Evolutionary conservation across 148 eudicot genomes (phyloP).

Genomic region (Diospyros lotus): DNA sequence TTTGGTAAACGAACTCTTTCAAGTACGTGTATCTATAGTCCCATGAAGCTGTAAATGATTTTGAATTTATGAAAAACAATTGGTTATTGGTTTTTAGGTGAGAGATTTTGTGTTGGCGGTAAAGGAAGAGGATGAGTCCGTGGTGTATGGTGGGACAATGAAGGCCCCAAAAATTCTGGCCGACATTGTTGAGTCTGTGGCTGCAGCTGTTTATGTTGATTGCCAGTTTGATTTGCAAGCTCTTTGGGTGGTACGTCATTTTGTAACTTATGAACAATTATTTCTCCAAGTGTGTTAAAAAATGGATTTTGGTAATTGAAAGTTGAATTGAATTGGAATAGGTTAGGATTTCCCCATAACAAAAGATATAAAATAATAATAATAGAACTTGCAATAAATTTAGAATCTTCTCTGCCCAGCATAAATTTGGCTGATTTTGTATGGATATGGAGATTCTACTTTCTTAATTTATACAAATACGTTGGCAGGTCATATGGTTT

Average conservation of each 20-base stretch:
- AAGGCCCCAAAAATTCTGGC: conserved; percentile 87
- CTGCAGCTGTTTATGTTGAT: conserved; percentile 77
- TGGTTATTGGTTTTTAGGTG: conserved; percentile 36
- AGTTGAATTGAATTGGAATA: no score
- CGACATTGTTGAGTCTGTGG: conserved; percentile 80
- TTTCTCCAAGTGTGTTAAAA: no score
- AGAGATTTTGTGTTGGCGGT: conserved; percentile 59
- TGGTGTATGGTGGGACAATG: conserved; percentile 69
- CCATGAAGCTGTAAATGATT: not conserved
- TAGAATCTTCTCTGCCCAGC: not conserved
- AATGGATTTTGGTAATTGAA: no score
- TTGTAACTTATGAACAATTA: not conserved
- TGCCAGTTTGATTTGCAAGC: conserved; percentile 47
- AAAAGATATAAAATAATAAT: no score
- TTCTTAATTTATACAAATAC: not conserved
- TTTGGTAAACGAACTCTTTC: no score
- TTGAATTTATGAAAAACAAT: not conserved
- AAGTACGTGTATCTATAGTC: conserved; percentile 4
- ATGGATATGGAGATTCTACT: not conserved
- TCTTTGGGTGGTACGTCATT: conserved; percentile 51
- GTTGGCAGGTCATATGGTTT: not conserved
- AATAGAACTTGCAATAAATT: no score
- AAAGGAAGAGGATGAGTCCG: conserved; percentile 49
- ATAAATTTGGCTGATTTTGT: not conserved
- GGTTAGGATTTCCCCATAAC: no score